phyloP scores from a whole-genome alignment of 306 rosid species.

The Ziziphus jujuba region DNA sequence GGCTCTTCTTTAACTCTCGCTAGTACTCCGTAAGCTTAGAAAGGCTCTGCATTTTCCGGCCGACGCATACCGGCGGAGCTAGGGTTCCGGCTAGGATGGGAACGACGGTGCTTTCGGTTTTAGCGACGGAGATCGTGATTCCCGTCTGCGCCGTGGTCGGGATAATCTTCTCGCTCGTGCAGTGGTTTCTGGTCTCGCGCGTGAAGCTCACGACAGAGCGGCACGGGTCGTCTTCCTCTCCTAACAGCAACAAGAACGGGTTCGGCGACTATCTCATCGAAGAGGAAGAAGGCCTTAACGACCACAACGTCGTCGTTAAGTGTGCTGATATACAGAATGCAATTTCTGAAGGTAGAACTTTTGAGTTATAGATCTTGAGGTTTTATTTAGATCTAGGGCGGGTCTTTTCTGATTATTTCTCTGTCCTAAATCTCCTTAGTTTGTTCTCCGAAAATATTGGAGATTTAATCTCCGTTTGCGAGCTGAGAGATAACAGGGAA shows the following conservation, averaged over 20 bases:
- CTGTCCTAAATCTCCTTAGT: background rate
- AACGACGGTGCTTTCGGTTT: conserved; percentile 43
- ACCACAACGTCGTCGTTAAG: conserved; percentile 61
- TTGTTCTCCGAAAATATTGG: conserved; percentile 1
- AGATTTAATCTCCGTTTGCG: conserved; percentile 1
- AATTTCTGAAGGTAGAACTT: conserved; percentile 67
- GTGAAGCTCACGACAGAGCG: conserved; percentile 62
- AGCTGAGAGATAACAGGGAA: conserved; percentile 8
- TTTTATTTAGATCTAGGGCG: conserved; percentile 18
- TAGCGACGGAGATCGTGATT: conserved; percentile 58
- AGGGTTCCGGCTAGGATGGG: conserved; percentile 57
- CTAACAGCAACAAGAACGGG: conserved; percentile 52
- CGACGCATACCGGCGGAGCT: conserved; percentile 17
- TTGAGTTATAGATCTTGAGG: conserved; percentile 12
- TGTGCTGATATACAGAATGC: conserved; percentile 81
- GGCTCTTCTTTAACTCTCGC: too few relatives aligned
- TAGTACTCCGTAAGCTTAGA: background rate
- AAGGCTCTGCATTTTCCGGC: conserved; percentile 15
- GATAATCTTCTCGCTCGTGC: conserved; percentile 59
- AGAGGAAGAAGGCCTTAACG: conserved; percentile 74
- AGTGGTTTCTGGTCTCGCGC: conserved; percentile 67
- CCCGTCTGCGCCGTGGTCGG: conserved; percentile 68
- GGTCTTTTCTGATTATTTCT: background rate
- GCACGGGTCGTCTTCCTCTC: conserved; percentile 32
- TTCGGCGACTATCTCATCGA: conserved; percentile 56